These are phyloP conservation scores for Ceratocystis ficicola DNA, from an alignment of 2,329 filamentous ascomycete genomes.

Conservation along the genomic window DNA sequence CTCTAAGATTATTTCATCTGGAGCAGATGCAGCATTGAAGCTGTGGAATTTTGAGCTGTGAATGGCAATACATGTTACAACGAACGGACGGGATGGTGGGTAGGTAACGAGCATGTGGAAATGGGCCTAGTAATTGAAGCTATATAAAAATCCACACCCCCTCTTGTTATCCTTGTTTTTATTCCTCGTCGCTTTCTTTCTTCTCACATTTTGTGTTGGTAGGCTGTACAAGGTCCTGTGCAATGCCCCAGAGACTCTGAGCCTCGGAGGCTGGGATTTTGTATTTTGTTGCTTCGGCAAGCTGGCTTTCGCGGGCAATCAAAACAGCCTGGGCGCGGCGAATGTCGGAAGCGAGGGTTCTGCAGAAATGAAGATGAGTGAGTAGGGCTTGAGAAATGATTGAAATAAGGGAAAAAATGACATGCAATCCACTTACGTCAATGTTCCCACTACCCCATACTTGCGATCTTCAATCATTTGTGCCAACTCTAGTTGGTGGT, in stretches of 20 bases:
- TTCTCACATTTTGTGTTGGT: not conserved
- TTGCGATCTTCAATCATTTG: constrained; percentile 47
- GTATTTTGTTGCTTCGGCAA: not conserved
- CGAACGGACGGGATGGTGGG: not conserved
- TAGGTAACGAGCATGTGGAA: not conserved
- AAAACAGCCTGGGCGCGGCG: not conserved
- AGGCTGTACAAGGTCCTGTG: not conserved
- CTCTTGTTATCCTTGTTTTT: not conserved
- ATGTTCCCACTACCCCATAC: constrained; percentile 16
- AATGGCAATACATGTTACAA: not conserved
- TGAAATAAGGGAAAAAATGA: not conserved
- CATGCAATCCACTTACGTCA: constrained; percentile 9
- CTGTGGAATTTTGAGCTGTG: constrained; percentile 48
- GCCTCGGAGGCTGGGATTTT: not conserved
- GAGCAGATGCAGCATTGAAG: constrained; percentile 84
- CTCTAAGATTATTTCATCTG: constrained; percentile 59
- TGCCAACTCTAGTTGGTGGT: constrained; percentile 85
- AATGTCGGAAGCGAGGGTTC: constrained; percentile 8
- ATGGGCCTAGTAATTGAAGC: not conserved
- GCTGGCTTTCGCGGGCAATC: not conserved
- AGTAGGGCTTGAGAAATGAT: not conserved
- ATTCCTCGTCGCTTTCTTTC: not conserved
- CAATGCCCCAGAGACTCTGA: constrained; percentile 7
- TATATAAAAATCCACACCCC: not conserved
- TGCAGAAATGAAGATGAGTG: not conserved